Evolutionary conservation across 2,329 filamentous ascomycete species (phyloP), one percentile per base, ranked within the genome.

Genomic region (Sporothrix dimorphospora): DNA sequence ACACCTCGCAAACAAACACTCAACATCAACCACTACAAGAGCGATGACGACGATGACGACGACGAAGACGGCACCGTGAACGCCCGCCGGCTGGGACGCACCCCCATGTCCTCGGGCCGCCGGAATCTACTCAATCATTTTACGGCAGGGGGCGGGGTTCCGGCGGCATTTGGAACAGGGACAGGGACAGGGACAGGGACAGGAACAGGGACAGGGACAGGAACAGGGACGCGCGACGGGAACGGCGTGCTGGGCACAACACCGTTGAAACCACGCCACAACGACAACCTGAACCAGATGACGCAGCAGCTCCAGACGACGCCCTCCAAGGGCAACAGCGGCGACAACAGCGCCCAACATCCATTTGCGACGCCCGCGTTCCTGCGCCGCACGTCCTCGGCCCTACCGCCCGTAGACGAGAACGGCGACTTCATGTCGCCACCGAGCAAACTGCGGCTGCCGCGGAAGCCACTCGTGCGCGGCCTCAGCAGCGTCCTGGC

Each of bases 401-500:
- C 84, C 87, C 65, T 89, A 63, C 82, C 86, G 0, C 80, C 84
- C 0, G 83, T 91, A 0, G 83, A 87, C 73, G 90, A 92, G 76
- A 86, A 88, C 72, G 84, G 82, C 38, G 79, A 85, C 69, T 85
- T 75, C 49, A 51, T 85, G 72, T 79, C 82, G n/a, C 82, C 81
- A 1, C 82, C 85, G 0, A 82, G 83, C 3, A 87, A 86, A 0
- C 77, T 88, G 3, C 82, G 85, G 47, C 79, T 89, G 34, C 89
- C 87, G 2, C 84, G 84, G 53, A 90, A 89, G 76, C 87, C 88
- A 9, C 81, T 92, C n/a, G 88, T 88, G 1, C 86, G 91, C 72
- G 91, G 91, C 38, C 81, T 96, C 71, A 94, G 92, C 78, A 90
- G 88, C 74, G 91, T 94, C 75, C 90, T 95, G 27, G 90, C 91